Base-by-base conservation (phyloP, 1,139 yeast genomes). In the Hansenula anomala region DNA sequence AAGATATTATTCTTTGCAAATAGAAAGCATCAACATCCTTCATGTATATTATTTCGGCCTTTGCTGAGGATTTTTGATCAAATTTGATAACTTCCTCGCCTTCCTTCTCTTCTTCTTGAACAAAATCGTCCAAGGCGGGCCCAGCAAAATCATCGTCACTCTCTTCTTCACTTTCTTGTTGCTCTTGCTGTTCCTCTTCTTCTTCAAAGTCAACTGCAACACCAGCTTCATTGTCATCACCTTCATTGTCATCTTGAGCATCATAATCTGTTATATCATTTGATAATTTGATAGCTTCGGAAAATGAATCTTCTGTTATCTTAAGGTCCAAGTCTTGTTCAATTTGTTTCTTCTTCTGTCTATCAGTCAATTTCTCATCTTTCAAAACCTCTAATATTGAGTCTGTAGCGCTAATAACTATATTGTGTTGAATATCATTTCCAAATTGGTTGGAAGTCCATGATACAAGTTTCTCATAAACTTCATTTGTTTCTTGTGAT, bases 341-440 rank as follows among this genome's bases (percentile, higher is more conserved):
- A 2, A 76, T 52, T 23, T 60, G 60, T 30, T 52, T 49, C 41
- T 66, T 66, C 46, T 65, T 67, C 34, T 60, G 63, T 2, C 55
- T 54, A 38, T 65, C 84, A 39, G 63, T 72, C 42, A 43, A 53
- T 36, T 40, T 55, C 30, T 71, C 80, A 39, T 69, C 70, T 52
- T 81, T 82, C 42, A 89, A 58, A 0, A 73, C 61, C 44, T 76
- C 81, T 31, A 89, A 58, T 1, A 84, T 58, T 7, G 83, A 67
- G 55, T 89, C 97, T 2, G 94, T 78, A 11, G 66, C 79, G 19
- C 75, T 69, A 6, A 71, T 49, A 3, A 79, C 59, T 2, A 72
- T 66, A 29, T 75, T 79, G 34, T 78, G 78, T 2, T 85, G 71
- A 13, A 75, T 71, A 54, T 82, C 89, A 40, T 58, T 60, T 17